These are phyloP conservation scores for Russula griseocarnosa DNA, from an alignment of 768 basidiomycete species.

Conservation along the genomic window DNA sequence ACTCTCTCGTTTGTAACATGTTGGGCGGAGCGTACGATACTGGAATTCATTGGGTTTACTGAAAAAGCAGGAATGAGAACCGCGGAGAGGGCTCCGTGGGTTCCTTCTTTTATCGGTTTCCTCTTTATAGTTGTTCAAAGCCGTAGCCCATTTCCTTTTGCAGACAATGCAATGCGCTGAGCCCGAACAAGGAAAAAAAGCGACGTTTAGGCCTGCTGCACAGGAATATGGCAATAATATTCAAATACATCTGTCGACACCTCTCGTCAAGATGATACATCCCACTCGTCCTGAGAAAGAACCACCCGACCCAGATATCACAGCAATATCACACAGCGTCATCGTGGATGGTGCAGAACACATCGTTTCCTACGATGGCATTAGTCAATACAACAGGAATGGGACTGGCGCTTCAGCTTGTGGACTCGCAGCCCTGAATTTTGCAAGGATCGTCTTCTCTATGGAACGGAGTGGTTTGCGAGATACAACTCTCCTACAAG, in stretches of 20 bases:
- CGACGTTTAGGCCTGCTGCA: neutral
- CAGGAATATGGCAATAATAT: neutral
- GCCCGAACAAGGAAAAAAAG: neutral
- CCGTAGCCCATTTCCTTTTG: neutral
- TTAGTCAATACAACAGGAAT: slow-evolving; percentile 48
- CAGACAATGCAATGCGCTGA: too few species aligned
- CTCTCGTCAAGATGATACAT: slow-evolving; percentile 36
- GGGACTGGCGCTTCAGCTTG: slow-evolving; percentile 52
- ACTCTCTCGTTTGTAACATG: neutral
- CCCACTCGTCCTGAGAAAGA: neutral
- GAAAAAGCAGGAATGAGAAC: neutral
- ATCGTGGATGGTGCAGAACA: slow-evolving; percentile 34
- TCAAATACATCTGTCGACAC: neutral
- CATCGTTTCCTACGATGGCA: slow-evolving; percentile 45
- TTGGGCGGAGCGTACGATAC: neutral
- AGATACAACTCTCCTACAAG: slow-evolving; percentile 35
- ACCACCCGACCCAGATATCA: neutral
- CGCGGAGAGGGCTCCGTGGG: neutral
- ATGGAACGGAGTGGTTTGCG: slow-evolving; percentile 35
- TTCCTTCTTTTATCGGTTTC: too few species aligned
- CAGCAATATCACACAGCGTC: slow-evolving; percentile 4
- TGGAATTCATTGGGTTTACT: neutral
- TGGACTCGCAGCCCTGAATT: slow-evolving; percentile 65
- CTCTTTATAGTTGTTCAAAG: neutral
- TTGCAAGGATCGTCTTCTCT: slow-evolving; percentile 48